Evolutionary conservation across 805 yeast genomes (phyloP), one percentile per base, ranked within the genome.

Genomic region (Zygosaccharomyces rouxii): DNA sequence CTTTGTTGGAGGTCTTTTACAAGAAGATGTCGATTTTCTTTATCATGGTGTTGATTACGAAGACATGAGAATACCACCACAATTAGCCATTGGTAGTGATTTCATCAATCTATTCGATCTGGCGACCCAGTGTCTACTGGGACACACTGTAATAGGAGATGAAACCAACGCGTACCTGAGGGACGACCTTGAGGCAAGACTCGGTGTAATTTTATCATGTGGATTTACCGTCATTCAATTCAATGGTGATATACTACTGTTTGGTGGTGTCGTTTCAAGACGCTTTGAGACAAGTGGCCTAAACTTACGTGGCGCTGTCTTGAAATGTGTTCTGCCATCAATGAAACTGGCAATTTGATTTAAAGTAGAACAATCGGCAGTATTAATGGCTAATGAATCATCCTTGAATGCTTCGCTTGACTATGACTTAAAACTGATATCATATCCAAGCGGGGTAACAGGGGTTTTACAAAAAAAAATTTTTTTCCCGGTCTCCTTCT

Each of bases 321-420:
- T 64, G 14, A 55, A 62, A 30, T 57, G 59, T 35, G 55, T 59
- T 7, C 46, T 66, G 5, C 70, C 70, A 1, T 50, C 63, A n/a
- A 51, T 59, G 23, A 57, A 53, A 40, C 46, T 62, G 23, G 52
- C 61, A 22, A 51, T 55, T 41, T 60, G 41, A 54, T 28, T 23
- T 14, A 25, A 11, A 9, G 6, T 4, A 22, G 23, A 22, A 22
- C 23, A 6, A 22, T 22, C 23, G 6, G 23, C 6, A 22, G 28
- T 9, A 7, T 7, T 25, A 3, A 25, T 25, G 3, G 3, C 7
- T 9, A 9, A 25, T 25, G 28, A 25, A 25, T 25, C 28, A 25
- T 25, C 13, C 28, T 7, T 25, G 28, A 25, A 25, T 25, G 28
- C 10, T 23, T 25, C 3, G 10, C 10, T 5, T 25, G 28, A 25